These are phyloP conservation scores for Linnemannia zychae DNA, from an alignment of 192 early-diverging fungal species.

Conservation along the genomic window DNA sequence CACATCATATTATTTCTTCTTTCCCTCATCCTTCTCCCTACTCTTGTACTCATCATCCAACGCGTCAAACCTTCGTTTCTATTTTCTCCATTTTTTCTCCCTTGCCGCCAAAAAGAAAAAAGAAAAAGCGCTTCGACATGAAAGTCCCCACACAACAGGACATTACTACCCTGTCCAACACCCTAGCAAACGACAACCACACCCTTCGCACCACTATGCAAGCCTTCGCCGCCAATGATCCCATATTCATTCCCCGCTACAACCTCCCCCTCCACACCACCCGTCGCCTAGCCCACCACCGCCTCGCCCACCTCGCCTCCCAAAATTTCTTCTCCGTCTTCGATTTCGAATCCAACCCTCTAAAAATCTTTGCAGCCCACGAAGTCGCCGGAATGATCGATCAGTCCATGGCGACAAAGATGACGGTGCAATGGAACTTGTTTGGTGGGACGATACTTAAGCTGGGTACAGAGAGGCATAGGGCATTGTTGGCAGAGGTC, in stretches of 20 bases:
- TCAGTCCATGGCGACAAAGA: conserved; percentile 73
- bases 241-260: conserved; percentile 72
- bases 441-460: conserved; percentile 69
- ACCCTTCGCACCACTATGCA: conserved; percentile 61
- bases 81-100: too few species aligned
- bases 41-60: too few species aligned
- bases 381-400: conserved; percentile 80
- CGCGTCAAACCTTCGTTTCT: too few species aligned
- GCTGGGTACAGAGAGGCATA: conserved; percentile 78
- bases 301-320: conserved; percentile 59
- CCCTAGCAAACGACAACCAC: conserved; percentile 66
- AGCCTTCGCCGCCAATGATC: conserved; percentile 62
- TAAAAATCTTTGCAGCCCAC: conserved; percentile 74
- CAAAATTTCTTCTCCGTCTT: conserved; percentile 70
- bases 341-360: conserved; percentile 75
- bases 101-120: not conserved
- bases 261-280: conserved; percentile 69
- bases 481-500: conserved; percentile 65
- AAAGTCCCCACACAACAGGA: conserved; percentile 23
- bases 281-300: conserved; percentile 71
- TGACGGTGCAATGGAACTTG: conserved; percentile 38
- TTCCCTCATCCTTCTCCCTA: too few species aligned
- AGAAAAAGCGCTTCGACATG: too few species aligned
- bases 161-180: conserved; percentile 17
- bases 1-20: too few species aligned